A percentile compares a stretch with the other conserved stretches of the same genome.
Conservation (phyloP, 371 early-diverging fungal genomes). For the Lichtheimia ramosa region DNA sequence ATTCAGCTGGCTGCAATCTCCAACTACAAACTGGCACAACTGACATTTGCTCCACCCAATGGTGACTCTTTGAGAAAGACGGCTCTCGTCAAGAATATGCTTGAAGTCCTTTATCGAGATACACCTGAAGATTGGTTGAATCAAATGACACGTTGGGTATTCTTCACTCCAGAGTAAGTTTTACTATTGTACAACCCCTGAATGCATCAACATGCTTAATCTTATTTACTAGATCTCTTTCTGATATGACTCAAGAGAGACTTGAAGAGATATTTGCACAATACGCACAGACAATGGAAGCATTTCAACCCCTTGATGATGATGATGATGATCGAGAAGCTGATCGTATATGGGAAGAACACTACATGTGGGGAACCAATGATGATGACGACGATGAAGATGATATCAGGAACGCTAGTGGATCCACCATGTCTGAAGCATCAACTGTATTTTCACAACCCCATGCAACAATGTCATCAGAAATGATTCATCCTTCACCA, state of each 20-base stretch:
- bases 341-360: neutral
- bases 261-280: conserved; percentile 44
- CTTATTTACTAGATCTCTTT: conserved; percentile 26
- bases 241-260: conserved; percentile 45
- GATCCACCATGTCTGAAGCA: conserved; percentile 12
- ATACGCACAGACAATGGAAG: conserved; percentile 44
- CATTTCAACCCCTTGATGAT: conserved; percentile 28
- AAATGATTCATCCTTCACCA: conserved; percentile 10
- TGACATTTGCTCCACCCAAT: conserved; percentile 53
- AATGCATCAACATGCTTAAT: neutral
- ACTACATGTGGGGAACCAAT: conserved; percentile 5
- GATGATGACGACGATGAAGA: conserved; percentile 25
- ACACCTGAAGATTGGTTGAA: conserved; percentile 47
- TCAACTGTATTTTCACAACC: conserved; percentile 12
- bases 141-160: conserved; percentile 54
- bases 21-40: conserved; percentile 51
- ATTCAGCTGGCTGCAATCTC: conserved; percentile 53
- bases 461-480: conserved; percentile 11
- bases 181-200: neutral
- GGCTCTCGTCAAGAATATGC: conserved; percentile 45
- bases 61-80: conserved; percentile 44
- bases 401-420: conserved; percentile 10
- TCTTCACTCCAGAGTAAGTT: conserved; percentile 50
- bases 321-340: neutral
- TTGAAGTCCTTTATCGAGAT: conserved; percentile 35